These are phyloP conservation scores for Sugiyamaella castrensis DNA, from an alignment of 1,139 yeast genomes.

Conservation along the genomic window DNA sequence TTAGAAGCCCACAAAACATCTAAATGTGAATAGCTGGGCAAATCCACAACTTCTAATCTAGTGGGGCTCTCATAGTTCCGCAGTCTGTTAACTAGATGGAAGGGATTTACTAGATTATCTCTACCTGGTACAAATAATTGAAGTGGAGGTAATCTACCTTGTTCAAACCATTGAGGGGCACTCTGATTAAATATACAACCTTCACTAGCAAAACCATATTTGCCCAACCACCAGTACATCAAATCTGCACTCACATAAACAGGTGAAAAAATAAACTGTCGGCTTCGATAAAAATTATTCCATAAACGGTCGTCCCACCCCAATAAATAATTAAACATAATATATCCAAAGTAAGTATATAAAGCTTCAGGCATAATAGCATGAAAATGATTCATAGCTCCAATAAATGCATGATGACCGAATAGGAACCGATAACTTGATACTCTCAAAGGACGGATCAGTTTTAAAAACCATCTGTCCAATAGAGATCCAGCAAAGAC, in stretches of 20 bases:
- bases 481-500: slow-evolving; percentile 78
- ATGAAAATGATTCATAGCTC: slow-evolving; percentile 33
- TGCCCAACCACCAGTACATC: slow-evolving; percentile 87
- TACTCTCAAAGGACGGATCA: slow-evolving; percentile 29
- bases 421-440: slow-evolving; percentile 44
- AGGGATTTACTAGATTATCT: slow-evolving; percentile 69
- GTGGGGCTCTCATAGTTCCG: slow-evolving; percentile 47
- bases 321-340: slow-evolving; percentile 79
- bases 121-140: slow-evolving; percentile 58
- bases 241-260: slow-evolving; percentile 72
- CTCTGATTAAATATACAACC: slow-evolving; percentile 52
- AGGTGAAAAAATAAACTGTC: slow-evolving; percentile 85
- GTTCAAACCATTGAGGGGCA: slow-evolving; percentile 55
- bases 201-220: slow-evolving; percentile 50
- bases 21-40: slow-evolving; percentile 68
- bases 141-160: slow-evolving; percentile 49
- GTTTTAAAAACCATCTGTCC: slow-evolving; percentile 50
- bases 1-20: slow-evolving; percentile 90
- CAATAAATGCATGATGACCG: slow-evolving; percentile 44
- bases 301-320: slow-evolving; percentile 82
- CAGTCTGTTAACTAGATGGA: slow-evolving; percentile 49
- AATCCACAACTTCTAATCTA: slow-evolving; percentile 32
- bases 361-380: slow-evolving; percentile 44
- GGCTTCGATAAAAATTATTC: slow-evolving; percentile 62
- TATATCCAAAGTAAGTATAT: slow-evolving; percentile 63